Evolutionary conservation across 1,284 basidiomycete genomes (phyloP).

Genomic region (Laetiporus sulphureus): DNA sequence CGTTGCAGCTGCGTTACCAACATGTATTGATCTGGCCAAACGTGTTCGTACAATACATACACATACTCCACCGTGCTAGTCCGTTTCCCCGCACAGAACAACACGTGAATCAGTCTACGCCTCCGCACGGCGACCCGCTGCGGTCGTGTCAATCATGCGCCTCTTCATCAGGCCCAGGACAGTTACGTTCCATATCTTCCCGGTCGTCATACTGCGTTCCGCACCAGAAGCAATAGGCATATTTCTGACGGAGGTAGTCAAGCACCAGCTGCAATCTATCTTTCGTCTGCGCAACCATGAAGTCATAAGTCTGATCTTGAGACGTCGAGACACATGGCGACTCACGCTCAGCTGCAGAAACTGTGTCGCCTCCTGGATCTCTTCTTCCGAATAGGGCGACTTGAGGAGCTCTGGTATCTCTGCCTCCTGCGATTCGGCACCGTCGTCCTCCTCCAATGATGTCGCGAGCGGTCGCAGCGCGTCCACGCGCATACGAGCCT

Average conservation of each 20-base stretch:
- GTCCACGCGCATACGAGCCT: constrained; percentile 63
- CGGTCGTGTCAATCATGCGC: constrained; percentile 55
- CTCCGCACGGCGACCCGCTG: not conserved
- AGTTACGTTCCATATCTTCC: constrained; percentile 57
- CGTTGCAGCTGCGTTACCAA: not conserved
- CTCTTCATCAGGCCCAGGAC: constrained; percentile 74
- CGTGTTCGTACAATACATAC: not conserved
- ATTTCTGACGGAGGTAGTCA: constrained; percentile 62
- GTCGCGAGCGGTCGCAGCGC: constrained; percentile 46
- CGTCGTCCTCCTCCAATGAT: constrained; percentile 27
- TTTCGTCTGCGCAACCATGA: constrained; percentile 41
- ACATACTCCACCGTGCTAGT: no score
- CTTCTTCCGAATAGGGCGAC: constrained; percentile 41
- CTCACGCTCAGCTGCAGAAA: constrained; percentile 64
- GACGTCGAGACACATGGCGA: constrained; percentile 5
- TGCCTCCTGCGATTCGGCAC: constrained; percentile 23
- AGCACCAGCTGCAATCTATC: constrained; percentile 65
- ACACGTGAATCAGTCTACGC: not conserved
- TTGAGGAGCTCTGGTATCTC: constrained; percentile 18
- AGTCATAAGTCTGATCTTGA: not conserved
- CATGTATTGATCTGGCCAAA: not conserved
- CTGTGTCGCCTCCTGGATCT: constrained; percentile 57
- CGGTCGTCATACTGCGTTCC: constrained; percentile 63
- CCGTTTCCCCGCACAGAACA: no score
- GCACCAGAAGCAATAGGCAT: constrained; percentile 85